Evolutionary conservation across 73 alveolate species (phyloP), one percentile per base, ranked within the genome.

Genomic region (Symbiodinium natans): DNA sequence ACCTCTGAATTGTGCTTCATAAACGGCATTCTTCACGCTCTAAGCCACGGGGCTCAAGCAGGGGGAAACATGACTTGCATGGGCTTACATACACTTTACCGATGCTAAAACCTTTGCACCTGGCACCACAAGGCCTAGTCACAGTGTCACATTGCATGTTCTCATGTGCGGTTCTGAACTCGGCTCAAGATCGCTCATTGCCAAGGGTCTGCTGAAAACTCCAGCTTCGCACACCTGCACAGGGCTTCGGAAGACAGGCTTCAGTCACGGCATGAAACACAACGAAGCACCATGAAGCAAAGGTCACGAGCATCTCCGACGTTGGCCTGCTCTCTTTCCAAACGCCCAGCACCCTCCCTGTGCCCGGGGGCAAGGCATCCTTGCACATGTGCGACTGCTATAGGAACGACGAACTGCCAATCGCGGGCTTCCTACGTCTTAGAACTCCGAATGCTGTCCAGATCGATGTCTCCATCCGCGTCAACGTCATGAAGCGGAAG

Each of bases 311-410:
- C 13, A 41, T 23, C 19, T 11, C 17, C 25, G 82, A 33, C 17
- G 3, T 41, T n/a, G 86, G 95, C 95, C 95, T 88, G 41, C 71
- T 83, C 3, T 71, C 95, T 68, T 88, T 88, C 95, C 95, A 88
- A 41, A 88, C 95, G 33, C 95, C 95, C 74, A 88, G 80, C 48
- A 88, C 95, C 29, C 95, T 85, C 54, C 95, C 95, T 8, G 95
- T 88, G 33, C 95, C 95, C 29, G 95, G 95, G 63, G 95, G 95
- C 95, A 63, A 31, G 41, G 95, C 95, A 63, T 88, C 95, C 95
- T 88, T 46, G n/a, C 25, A 0, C 56, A 11, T 11, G 19, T 8
- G 56, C 19, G 56, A 43, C 56, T 8, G 56, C 11, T 43, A 8
- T 5, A 43, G 56, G 19, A 13, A 4, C 27, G 71, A 23, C 25